These are phyloP conservation scores for Aegilops speltoides DNA, from an alignment of 176 grass and related monocot genomes.

Conservation along the genomic window DNA sequence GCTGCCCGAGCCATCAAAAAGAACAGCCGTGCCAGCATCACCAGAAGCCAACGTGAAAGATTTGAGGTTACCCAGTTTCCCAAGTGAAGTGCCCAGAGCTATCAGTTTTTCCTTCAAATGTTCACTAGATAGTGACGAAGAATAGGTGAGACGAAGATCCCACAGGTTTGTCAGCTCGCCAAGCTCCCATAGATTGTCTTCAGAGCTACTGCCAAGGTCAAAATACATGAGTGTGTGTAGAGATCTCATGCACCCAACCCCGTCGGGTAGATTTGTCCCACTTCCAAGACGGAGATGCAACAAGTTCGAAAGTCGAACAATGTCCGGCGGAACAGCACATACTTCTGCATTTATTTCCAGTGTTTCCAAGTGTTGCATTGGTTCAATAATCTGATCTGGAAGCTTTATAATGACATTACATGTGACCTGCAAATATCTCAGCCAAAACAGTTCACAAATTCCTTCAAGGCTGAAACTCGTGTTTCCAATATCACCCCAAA, in stretches of 20 bases:
- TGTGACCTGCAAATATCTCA: no score
- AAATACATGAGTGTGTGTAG: not conserved
- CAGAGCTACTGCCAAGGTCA: not conserved
- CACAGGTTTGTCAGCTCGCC: not conserved
- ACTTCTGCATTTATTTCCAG: not conserved
- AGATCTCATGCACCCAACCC: not conserved
- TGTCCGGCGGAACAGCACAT: not conserved
- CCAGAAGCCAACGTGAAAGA: not conserved
- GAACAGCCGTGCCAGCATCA: not conserved
- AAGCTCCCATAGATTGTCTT: not conserved
- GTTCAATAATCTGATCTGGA: no score
- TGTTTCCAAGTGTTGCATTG: not conserved
- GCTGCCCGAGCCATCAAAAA: not conserved
- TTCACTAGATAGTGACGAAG: not conserved
- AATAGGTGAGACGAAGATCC: not conserved
- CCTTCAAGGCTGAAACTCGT: no score
- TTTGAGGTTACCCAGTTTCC: not conserved
- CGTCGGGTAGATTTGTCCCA: not conserved
- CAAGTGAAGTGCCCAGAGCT: not conserved
- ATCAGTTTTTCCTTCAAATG: not conserved
- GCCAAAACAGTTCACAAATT: no score
- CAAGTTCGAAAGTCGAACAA: not conserved
- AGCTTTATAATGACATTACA: no score
- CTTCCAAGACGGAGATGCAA: conserved; percentile 1
- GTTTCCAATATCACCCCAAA: no score